These are phyloP conservation scores for Orbilia brochopaga DNA, from an alignment of 2,329 filamentous ascomycete species.

Conservation along the genomic window DNA sequence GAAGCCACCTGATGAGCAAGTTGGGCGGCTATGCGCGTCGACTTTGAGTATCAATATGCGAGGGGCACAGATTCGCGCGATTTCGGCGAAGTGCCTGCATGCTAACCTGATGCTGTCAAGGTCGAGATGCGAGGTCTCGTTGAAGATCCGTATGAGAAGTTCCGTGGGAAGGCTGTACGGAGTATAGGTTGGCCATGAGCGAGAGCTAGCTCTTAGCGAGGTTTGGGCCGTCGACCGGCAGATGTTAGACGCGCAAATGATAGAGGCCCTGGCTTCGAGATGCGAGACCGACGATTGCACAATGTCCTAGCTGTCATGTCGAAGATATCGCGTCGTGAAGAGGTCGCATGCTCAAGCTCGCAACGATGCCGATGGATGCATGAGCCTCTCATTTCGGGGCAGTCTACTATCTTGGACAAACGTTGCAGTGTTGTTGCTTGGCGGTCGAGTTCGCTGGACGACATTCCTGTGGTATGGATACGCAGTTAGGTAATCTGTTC, in stretches of 20 bases:
- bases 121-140: constrained; percentile 1
- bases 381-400: too few relatives aligned
- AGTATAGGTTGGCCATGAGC: constrained; percentile 2
- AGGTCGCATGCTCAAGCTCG: too few relatives aligned
- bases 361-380: too few relatives aligned
- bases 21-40: constrained; percentile 14
- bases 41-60: constrained; percentile 8
- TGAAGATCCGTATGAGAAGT: constrained; percentile 18
- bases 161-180: constrained; percentile 5
- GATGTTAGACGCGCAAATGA: background rate
- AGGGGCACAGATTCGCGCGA: constrained; percentile 6
- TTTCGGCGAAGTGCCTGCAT: constrained; percentile 13
- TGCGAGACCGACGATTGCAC: too few relatives aligned
- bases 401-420: too few relatives aligned
- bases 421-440: too few relatives aligned
- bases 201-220: background rate
- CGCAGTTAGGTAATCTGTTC: too few relatives aligned
- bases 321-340: too few relatives aligned
- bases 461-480: background rate
- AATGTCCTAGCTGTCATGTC: too few relatives aligned
- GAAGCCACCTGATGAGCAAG: constrained; percentile 16
- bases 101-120: constrained; percentile 10
- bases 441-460: too few relatives aligned
- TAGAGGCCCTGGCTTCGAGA: background rate
- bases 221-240: background rate